Conservation (phyloP, 2,329 filamentous ascomycete species). For the Diaporthe nobilis region DNA sequence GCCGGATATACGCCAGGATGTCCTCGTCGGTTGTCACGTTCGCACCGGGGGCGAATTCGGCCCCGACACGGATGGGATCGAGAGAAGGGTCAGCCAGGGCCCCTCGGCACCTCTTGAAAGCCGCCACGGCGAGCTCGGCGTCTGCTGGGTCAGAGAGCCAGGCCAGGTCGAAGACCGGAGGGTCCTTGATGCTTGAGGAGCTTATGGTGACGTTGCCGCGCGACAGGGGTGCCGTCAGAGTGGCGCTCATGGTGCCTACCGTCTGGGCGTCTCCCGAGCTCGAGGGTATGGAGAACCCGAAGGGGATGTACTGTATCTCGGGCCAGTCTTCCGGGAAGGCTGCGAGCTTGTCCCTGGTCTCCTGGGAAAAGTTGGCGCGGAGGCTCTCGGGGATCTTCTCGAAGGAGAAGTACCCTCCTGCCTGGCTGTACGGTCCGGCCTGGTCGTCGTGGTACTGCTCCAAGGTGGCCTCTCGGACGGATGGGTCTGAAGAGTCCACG, state of each 20-base stretch:
- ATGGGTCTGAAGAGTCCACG: background rate
- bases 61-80: slow-evolving; percentile 43
- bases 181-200: slow-evolving; percentile 49
- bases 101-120: slow-evolving; percentile 54
- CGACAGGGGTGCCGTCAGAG: slow-evolving; percentile 54
- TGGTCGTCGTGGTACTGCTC: background rate
- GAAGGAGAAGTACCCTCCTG: slow-evolving; percentile 36
- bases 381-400: slow-evolving; percentile 33
- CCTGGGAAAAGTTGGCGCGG: slow-evolving; percentile 10
- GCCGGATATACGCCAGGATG: slow-evolving; percentile 44
- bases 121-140: slow-evolving; percentile 56
- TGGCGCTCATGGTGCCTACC: slow-evolving; percentile 38
- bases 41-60: slow-evolving; percentile 54
- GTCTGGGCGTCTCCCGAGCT: background rate
- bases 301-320: slow-evolving; percentile 9
- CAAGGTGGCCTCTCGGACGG: background rate
- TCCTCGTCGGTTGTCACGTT: slow-evolving; percentile 47
- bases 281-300: background rate
- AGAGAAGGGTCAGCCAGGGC: slow-evolving; percentile 45
- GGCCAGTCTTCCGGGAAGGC: background rate
- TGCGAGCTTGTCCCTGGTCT: background rate
- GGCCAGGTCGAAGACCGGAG: slow-evolving; percentile 57
- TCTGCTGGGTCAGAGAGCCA: slow-evolving; percentile 57
- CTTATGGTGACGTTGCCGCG: slow-evolving; percentile 57
- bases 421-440: slow-evolving; percentile 11